Evolutionary conservation across 768 basidiomycete species (phyloP).

Genomic region (Rhodotorula taiwanensis): DNA sequence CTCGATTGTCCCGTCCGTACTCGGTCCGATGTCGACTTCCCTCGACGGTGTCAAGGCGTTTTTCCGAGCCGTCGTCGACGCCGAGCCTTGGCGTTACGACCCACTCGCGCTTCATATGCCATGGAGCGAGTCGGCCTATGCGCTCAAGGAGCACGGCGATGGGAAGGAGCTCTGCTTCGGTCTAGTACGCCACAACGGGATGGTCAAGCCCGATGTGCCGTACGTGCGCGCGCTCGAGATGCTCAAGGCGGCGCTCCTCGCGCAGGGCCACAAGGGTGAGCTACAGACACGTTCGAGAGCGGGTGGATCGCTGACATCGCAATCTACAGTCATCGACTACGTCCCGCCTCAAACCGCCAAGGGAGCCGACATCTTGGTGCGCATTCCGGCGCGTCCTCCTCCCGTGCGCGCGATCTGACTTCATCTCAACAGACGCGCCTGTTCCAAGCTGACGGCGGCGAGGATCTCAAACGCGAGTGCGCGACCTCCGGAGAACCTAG

Average conservation of each 20-base stretch:
- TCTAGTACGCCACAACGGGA: constrained; percentile 61
- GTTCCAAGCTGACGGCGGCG: constrained; percentile 45
- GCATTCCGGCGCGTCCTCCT: constrained; percentile 31
- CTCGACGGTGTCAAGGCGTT: constrained; percentile 61
- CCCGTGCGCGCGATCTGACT: too few relatives aligned
- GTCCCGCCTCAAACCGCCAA: constrained; percentile 53
- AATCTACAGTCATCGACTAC: constrained; percentile 61
- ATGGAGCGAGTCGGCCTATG: constrained; percentile 60
- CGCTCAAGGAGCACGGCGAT: constrained; percentile 55
- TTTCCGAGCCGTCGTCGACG: constrained; percentile 57
- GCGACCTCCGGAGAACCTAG: constrained; percentile 53
- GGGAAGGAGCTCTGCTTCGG: constrained; percentile 51
- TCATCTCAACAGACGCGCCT: constrained; percentile 3
- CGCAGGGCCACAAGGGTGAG: constrained; percentile 59
- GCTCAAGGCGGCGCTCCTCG: constrained; percentile 54
- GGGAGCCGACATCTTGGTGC: constrained; percentile 49
- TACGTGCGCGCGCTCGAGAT: constrained; percentile 56
- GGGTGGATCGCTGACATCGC: neutral
- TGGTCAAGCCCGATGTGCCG: constrained; percentile 60
- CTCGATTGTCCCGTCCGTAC: constrained; percentile 62
- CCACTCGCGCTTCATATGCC: constrained; percentile 55
- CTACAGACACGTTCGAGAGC: too few relatives aligned
- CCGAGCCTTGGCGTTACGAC: constrained; percentile 62
- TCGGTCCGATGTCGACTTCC: constrained; percentile 63
- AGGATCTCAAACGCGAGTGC: constrained; percentile 48